Evolutionary conservation across 1,284 basidiomycete species (phyloP).

Genomic region (Puccinia polysora): DNA sequence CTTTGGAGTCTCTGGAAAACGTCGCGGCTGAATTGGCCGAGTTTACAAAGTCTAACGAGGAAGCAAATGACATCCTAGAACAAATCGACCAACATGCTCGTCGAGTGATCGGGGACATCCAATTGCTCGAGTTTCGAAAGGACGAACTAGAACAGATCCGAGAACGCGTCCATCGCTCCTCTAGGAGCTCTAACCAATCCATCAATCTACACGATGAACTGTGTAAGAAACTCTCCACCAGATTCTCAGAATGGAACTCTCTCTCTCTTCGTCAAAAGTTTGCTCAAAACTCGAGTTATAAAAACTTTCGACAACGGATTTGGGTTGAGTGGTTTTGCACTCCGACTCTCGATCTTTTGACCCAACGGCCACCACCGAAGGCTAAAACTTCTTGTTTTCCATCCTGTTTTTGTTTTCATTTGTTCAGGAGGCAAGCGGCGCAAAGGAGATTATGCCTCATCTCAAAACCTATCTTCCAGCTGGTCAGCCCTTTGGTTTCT

Average conservation of each 20-base stretch:
- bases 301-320: slow-evolving; percentile 28
- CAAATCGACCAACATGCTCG: slow-evolving; percentile 17
- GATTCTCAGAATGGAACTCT: slow-evolving; percentile 29
- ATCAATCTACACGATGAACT: slow-evolving; percentile 13
- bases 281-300: slow-evolving; percentile 12
- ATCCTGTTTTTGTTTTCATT: neutral
- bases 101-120: slow-evolving; percentile 28
- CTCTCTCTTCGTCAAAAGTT: slow-evolving; percentile 38
- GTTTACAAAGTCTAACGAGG: neutral
- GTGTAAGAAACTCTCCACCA: slow-evolving; percentile 9
- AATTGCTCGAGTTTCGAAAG: slow-evolving; percentile 18
- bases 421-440: slow-evolving; percentile 17
- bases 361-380: neutral
- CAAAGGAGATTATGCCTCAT: slow-evolving; percentile 19
- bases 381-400: neutral
- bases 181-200: neutral
- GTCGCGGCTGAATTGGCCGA: slow-evolving; percentile 22
- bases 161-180: slow-evolving; percentile 16
- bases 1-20: slow-evolving; percentile 3
- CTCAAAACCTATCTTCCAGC: slow-evolving; percentile 33
- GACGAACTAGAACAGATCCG: slow-evolving; percentile 8
- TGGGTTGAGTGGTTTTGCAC: slow-evolving; percentile 28
- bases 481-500: slow-evolving; percentile 9
- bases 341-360: neutral
- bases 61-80: neutral